Evolutionary conservation across 192 early-diverging fungal genomes (phyloP), one percentile per base, ranked within the genome.

Genomic region (Funneliformis mosseae): DNA sequence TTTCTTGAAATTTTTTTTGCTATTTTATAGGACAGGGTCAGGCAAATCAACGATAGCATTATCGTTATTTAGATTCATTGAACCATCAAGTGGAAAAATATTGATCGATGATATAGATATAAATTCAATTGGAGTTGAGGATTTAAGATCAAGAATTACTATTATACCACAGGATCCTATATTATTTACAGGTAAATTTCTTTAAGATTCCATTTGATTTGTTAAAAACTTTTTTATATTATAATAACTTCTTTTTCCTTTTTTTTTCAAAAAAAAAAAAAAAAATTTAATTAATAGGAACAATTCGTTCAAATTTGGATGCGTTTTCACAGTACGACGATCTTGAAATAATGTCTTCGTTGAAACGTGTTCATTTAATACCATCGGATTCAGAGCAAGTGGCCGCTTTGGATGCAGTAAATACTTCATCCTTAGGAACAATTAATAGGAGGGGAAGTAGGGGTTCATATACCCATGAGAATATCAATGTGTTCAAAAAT

Each of bases 221-320:
- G 4, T 50, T 50, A 18, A 50, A 5, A 5, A 16, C 18, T 5
- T 50, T 50, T 50, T 5, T 2, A 38, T 39, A 45, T 42, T 33
- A 50, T n/a, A 10, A 12, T 80, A 60, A 28, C 27, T 43, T 8
- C 11, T 7, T 33, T 33, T 59, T 55, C 43, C 16, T 5, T 67
- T 33, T 38, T 27, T 66, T 28, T 6, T 41, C 18, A 21, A 18
- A 48, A 23, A 7, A 46, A 60, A 7, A 21, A 23, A 11, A 33
- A 10, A 6, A 64, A 16, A 61, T 5, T 8, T 8, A 41, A 6
- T 43, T 78, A 4, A 76, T 38, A 76, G 90, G 90, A 27, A 89
- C 86, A 18, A 81, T 91, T 33, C 88, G 96, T 25, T 93, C 93
- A 76, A 98, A 98, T 84, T 83, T 99, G 23, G 97, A 99, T 82